Evolutionary conservation across 257 asterid genomes (phyloP), one percentile per base, ranked within the genome.

Genomic region (Vinca minor): DNA sequence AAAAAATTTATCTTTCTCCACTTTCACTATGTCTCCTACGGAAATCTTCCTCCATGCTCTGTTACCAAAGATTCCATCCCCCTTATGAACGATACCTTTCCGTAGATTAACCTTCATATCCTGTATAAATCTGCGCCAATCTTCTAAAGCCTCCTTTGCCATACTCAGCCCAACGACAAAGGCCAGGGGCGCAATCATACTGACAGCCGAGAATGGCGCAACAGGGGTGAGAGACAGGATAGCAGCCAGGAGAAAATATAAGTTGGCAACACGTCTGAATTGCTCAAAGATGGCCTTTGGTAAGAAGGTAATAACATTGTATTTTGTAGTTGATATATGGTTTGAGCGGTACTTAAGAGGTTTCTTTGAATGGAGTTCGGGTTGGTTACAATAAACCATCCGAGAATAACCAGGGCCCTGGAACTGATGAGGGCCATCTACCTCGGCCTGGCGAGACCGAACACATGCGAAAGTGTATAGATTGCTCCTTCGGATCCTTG

Each of bases 111-210:
- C 96, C 85, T 84, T 87, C 98, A 92, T 85, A 60, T 89, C 98
- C 78, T 92, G 96, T 58, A 89, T 74, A 62, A 92, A 92, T 72
- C 96, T 69, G 21, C 89, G 83, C 88, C 95, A 89, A 71, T 92
- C 98, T 82, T 92, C 98, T 69, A 87, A 63, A 49, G 95, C 98
- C 74, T 92, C 96, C 71, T 92, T 92, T n/a, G 93, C 95, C 98
- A 92, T 92, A 66, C 98, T 92, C 89, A 89, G 68, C 4, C 98
- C 98, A 72, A 92, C 95, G 55, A 92, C 98, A 78, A 92, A 85
- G 25, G 75, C 87, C 69, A 92, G 71, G 10, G 98, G 98, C 71
- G 95, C 95, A 63, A 89, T 83, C 96, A 89, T 87, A 70, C 98
- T 92, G 62, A 83, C 46, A 68, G 91, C 80, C 21, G 84, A 73